Percentiles rank a stretch among this genome's conserved stretches.
These are phyloP conservation scores for Claviceps monticola DNA, from an alignment of 2,329 filamentous ascomycete species.

Conservation along the genomic window DNA sequence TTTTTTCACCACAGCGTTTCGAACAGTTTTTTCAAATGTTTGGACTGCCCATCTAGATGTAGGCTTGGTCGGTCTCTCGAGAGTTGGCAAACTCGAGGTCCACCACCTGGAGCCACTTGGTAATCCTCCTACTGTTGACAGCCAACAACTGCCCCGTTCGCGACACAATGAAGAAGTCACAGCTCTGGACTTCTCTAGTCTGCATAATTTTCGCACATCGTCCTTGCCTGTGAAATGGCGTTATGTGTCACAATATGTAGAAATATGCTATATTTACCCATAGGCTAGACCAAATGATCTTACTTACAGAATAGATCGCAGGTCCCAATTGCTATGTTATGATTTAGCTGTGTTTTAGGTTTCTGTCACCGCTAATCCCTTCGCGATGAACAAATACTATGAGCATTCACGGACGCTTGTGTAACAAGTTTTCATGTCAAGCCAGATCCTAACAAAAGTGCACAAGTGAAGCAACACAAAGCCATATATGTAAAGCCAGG, in stretches of 20 bases:
- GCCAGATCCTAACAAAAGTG: background rate
- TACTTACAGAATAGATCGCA: background rate
- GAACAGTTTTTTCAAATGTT: background rate
- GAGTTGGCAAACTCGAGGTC: background rate
- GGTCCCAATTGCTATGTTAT: background rate
- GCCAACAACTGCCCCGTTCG: background rate
- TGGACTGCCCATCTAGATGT: background rate
- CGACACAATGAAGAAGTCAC: background rate
- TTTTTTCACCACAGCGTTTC: background rate
- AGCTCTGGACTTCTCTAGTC: background rate
- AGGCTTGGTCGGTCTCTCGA: too few relatives aligned
- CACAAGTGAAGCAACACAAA: background rate
- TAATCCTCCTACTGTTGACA: background rate
- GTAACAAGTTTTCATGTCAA: background rate
- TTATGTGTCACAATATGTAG: background rate
- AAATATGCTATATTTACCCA: background rate
- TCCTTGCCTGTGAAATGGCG: background rate
- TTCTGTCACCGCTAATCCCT: background rate
- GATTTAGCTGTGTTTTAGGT: background rate
- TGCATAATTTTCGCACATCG: background rate
- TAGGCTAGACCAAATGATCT: background rate
- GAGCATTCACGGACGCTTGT: background rate
- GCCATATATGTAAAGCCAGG: background rate
- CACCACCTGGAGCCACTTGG: background rate
- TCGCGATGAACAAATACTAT: background rate